Conservation (phyloP, 148 eudicot genomes). For the Rhododendron mucronatum region DNA sequence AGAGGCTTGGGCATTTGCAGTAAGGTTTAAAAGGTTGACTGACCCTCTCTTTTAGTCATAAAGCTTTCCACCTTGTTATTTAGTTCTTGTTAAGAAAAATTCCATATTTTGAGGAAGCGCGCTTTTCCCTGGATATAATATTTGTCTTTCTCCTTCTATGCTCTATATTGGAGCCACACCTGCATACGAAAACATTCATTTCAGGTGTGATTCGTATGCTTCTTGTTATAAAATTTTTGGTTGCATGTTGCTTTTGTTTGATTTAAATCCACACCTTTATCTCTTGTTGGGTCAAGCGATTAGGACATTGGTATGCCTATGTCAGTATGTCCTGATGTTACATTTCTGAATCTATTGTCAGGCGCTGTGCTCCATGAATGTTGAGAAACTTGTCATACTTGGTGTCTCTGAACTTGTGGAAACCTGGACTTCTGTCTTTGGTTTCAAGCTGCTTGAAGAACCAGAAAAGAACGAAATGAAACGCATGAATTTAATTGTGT, state of each 20-base stretch:
- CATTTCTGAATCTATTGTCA: slow-evolving; percentile 19
- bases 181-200: not conserved
- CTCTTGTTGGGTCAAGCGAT: not conserved
- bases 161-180: not conserved
- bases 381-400: slow-evolving; percentile 78
- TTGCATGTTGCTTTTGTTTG: not conserved
- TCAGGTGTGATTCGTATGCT: not conserved
- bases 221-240: not conserved
- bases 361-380: slow-evolving; percentile 60
- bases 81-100: not conserved
- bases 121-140: not conserved
- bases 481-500: slow-evolving; percentile 46
- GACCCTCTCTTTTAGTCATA: not conserved
- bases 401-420: slow-evolving; percentile 63
- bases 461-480: slow-evolving; percentile 42
- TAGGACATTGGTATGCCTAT: not conserved
- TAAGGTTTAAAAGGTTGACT: not conserved
- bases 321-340: not conserved
- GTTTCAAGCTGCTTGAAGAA: slow-evolving; percentile 63
- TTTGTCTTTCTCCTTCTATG: not conserved
- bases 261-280: not conserved
- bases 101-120: not conserved
- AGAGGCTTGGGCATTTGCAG: not conserved
- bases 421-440: slow-evolving; percentile 82
- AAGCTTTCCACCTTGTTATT: not conserved